Percentiles rank a stretch among this genome's conserved stretches.
These are phyloP conservation scores for Carex littledalei DNA, from an alignment of 176 grass and related monocot species.

Conservation along the genomic window DNA sequence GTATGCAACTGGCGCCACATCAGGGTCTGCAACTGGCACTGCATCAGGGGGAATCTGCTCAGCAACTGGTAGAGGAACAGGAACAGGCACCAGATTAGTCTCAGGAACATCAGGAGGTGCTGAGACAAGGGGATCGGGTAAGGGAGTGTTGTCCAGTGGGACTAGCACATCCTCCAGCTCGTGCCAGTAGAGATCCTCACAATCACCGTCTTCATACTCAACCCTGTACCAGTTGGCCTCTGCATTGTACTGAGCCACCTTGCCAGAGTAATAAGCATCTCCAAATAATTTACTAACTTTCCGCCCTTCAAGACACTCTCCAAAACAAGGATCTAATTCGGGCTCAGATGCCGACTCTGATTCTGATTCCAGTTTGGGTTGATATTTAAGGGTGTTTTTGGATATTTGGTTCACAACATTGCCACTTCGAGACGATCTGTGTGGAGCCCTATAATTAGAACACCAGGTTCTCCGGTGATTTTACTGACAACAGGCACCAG, in stretches of 20 bases:
- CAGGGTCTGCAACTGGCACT: no score
- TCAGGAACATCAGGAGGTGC: no score
- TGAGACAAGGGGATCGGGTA: no score
- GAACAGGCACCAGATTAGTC: no score
- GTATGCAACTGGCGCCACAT: no score
- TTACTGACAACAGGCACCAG: conserved; percentile 38
- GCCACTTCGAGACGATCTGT: background rate
- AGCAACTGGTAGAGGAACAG: no score
- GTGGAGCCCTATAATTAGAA: conserved; percentile 76
- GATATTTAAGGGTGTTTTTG: background rate
- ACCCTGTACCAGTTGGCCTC: conserved; percentile 89
- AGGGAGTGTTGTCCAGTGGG: conserved; percentile 83
- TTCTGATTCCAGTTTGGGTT: conserved; percentile 22
- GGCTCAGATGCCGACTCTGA: conserved; percentile 20
- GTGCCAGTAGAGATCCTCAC: conserved; percentile 88
- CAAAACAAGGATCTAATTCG: conserved; percentile 60
- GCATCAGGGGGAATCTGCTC: no score
- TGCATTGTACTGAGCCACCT: conserved; percentile 57
- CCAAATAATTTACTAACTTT: conserved; percentile 73
- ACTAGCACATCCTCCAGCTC: conserved; percentile 68
- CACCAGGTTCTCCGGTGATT: conserved; percentile 68
- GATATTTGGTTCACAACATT: background rate
- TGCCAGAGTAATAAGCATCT: conserved; percentile 51
- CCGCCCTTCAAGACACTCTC: conserved; percentile 74
- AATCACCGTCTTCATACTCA: conserved; percentile 79